Evolutionary conservation across 495 filamentous ascomycete genomes (phyloP), one percentile per base, ranked within the genome.

Genomic region (Viridothelium virens): DNA sequence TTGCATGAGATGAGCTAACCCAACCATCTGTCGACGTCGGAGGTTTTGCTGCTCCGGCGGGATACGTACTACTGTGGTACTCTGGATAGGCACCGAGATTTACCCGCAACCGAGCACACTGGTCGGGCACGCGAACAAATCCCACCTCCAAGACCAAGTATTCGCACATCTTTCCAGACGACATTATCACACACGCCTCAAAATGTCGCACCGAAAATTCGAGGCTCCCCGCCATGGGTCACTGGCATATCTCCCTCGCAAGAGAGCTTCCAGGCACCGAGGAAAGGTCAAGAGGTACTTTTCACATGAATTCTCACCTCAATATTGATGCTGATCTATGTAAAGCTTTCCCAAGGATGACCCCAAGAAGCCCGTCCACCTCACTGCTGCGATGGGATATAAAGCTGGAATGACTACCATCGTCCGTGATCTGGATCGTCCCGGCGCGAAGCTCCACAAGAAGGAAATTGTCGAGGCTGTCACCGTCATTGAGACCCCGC

Each of bases 401-500:
- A 99, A 99, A 90, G 95, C 95, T 77, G 95, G 95, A 83, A 99
- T 99, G 95, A 96, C 91, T 79, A 99, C 95, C 72, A 92, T 97
- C 82, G 95, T 99, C 79, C 95, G 95, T 83, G 95, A 99, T 81
- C 87, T 99, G 77, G 95, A 99, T 86, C 89, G 95, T 78, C 95
- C 95, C 67, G 95, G 95, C 81, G 95, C 95, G 74, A 99, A 99
- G 87, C 89, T 94, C 83, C 90, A 99, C 87, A 97, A 97, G 91
- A 97, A 97, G 89, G 95, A 99, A 85, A 86, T 99, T 78, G 95
- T 99, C 73, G 95, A 99, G 87, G 95, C 95, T 75, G 92, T 91
- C 75, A 95, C 94, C 75, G 87, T 99, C 82, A 92, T 99, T 84
- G 95, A 99, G 86, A 97, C 95, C 76, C 95, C 95, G 83, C 95